Percentiles rank a stretch among this genome's conserved stretches.
phyloP scores from a whole-genome alignment of 2,329 filamentous ascomycete genomes.

The Aphanocladium album region DNA sequence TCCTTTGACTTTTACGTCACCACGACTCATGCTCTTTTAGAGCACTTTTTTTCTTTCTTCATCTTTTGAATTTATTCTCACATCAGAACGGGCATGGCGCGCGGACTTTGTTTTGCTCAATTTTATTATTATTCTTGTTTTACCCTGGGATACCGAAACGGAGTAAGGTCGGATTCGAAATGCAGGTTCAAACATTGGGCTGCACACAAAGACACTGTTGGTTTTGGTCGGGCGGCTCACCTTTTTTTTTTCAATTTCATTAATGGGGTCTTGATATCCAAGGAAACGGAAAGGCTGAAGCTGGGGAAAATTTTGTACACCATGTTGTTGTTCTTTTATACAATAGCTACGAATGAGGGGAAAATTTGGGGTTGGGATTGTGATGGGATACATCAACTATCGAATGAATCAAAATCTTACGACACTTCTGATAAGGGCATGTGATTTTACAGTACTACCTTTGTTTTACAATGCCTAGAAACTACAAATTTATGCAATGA shows the following conservation, averaged over 20 bases:
- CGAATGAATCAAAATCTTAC: neutral
- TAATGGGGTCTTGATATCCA: neutral
- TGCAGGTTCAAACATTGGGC: neutral
- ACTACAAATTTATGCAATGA: neutral
- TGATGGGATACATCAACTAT: too few species aligned
- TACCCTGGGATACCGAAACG: neutral
- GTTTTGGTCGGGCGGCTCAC: neutral
- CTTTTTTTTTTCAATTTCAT: neutral
- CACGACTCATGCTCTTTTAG: too few species aligned
- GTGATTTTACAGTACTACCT: too few species aligned
- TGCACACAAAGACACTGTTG: neutral
- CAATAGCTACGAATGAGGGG: neutral
- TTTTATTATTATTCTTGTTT: neutral
- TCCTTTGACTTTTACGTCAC: too few species aligned
- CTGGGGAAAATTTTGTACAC: neutral
- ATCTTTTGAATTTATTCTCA: neutral
- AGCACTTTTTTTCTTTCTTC: neutral
- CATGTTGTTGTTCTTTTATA: neutral
- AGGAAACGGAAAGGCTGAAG: neutral
- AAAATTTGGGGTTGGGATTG: neutral
- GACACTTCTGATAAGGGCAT: neutral
- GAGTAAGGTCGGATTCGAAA: neutral
- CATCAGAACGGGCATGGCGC: neutral
- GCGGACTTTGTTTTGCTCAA: too few species aligned
- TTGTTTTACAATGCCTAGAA: too few species aligned